Conservation (phyloP, 257 asterid species). For the Nicotiana undulata region DNA sequence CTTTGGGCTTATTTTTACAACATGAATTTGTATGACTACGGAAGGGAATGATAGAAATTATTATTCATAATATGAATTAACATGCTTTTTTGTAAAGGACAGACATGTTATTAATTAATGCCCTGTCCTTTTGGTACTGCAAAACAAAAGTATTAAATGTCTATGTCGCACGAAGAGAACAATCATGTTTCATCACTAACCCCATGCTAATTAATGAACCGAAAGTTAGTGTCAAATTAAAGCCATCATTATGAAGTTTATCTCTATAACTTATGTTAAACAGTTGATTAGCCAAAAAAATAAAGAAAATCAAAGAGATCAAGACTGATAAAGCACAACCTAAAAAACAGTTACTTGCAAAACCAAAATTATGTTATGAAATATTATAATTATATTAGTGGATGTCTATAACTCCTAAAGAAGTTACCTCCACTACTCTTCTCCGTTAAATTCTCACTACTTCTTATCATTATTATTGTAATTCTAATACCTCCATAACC, state of each 20-base stretch:
- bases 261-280: too few relatives aligned
- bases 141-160: background rate
- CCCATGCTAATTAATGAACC: constrained; percentile 1
- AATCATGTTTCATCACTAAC: background rate
- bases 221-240: background rate
- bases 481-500: too few relatives aligned
- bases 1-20: background rate
- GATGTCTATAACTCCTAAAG: too few relatives aligned
- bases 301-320: too few relatives aligned
- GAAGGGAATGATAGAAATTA: background rate
- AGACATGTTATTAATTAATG: background rate
- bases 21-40: background rate
- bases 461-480: too few relatives aligned
- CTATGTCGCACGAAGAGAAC: constrained; percentile 1
- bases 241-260: background rate
- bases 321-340: too few relatives aligned
- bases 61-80: background rate
- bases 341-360: too few relatives aligned
- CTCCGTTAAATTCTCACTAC: too few relatives aligned
- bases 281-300: too few relatives aligned
- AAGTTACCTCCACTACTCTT: too few relatives aligned
- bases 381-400: too few relatives aligned
- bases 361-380: too few relatives aligned
- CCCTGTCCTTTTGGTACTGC: background rate
- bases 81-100: background rate